Evolutionary conservation across 2,329 filamentous ascomycete species (phyloP).

Genomic region (Emmonsiellopsis sp.): DNA sequence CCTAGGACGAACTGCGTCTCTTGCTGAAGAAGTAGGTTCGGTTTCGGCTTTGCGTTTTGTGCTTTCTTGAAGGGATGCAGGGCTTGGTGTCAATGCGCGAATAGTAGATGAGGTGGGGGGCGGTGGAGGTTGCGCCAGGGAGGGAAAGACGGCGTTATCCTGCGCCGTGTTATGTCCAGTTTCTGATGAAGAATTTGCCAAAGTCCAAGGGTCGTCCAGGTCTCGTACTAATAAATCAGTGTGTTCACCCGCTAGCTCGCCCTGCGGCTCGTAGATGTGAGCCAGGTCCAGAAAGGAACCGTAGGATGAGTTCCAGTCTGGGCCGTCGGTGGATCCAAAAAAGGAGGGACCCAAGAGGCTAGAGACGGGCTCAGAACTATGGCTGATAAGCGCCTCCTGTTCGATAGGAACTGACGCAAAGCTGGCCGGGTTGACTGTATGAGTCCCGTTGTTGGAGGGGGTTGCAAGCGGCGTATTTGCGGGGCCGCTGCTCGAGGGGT

Average conservation of each 20-base stretch:
- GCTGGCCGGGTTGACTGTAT: too few relatives aligned
- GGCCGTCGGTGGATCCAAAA: background rate
- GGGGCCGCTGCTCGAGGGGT: too few relatives aligned
- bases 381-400: background rate
- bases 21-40: background rate
- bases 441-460: too few relatives aligned
- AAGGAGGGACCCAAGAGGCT: background rate
- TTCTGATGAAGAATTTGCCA: background rate
- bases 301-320: background rate
- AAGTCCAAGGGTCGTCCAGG: background rate
- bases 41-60: background rate
- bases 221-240: background rate
- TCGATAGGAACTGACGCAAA: background rate
- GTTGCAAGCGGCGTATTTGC: too few relatives aligned
- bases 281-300: background rate
- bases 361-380: background rate
- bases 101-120: background rate
- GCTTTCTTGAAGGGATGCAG: background rate
- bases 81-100: background rate
- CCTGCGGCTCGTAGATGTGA: constrained; percentile 2
- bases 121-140: background rate
- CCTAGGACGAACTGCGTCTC: background rate
- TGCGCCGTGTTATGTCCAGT: background rate
- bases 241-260: background rate
- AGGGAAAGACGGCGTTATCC: background rate